A percentile compares a stretch with the other conserved stretches of the same genome.
Evolutionary conservation across 2,329 filamentous ascomycete genomes (phyloP).

Genomic region (Ceratocystis cubensis): DNA sequence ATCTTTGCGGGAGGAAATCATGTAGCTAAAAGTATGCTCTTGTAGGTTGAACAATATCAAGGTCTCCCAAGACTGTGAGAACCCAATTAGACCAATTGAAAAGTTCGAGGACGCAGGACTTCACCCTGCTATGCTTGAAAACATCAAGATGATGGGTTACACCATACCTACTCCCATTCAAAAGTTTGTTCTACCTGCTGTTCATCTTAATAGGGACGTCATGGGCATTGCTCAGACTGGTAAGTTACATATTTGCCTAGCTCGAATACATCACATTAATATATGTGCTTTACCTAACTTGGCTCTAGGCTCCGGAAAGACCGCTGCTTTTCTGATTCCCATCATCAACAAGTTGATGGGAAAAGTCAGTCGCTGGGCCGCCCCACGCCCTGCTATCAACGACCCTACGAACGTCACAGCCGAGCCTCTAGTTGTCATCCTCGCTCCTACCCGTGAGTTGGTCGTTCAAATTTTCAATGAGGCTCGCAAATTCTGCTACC

Average conservation of each 20-base stretch:
- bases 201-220: conserved; percentile 64
- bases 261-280: conserved; percentile 7
- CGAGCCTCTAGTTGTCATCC: conserved; percentile 76
- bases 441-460: conserved; percentile 79
- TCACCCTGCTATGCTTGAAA: conserved; percentile 71
- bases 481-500: conserved; percentile 81
- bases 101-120: conserved; percentile 65
- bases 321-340: conserved; percentile 80
- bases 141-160: conserved; percentile 63
- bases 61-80: conserved; percentile 44
- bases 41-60: conserved; percentile 42
- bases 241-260: conserved; percentile 29
- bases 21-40: background rate
- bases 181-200: conserved; percentile 67
- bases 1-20: conserved; percentile 17
- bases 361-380: conserved; percentile 79
- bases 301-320: conserved; percentile 81
- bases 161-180: conserved; percentile 72
- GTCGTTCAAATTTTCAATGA: conserved; percentile 94
- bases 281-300: background rate
- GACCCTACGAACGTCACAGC: conserved; percentile 45
- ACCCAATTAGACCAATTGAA: conserved; percentile 39
- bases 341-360: conserved; percentile 88
- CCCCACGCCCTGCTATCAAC: conserved; percentile 54
- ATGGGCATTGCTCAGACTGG: conserved; percentile 89